Percentiles rank a stretch among this genome's conserved stretches.
Evolutionary conservation across 2,329 filamentous ascomycete species (phyloP).

Genomic region (Cryphonectria radicalis): DNA sequence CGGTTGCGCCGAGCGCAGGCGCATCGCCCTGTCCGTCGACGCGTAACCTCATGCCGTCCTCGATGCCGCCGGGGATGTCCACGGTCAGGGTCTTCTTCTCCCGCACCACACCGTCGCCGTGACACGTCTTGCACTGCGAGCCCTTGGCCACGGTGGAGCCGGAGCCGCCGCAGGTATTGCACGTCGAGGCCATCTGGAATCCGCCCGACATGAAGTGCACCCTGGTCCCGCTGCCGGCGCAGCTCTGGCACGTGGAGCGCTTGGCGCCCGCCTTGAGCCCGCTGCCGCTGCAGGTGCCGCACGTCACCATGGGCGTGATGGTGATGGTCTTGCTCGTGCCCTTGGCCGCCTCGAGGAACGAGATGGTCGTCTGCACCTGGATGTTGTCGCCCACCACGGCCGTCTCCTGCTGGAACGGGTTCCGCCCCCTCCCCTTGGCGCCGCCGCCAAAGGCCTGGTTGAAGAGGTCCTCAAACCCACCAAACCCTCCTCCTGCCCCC

Average conservation of each 20-base stretch:
- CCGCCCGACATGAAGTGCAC: constrained; percentile 90
- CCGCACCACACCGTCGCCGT: constrained; percentile 81
- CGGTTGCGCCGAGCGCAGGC: constrained; percentile 72
- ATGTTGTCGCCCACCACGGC: constrained; percentile 89
- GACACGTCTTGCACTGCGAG: constrained; percentile 78
- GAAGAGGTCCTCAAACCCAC: constrained; percentile 85
- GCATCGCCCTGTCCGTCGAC: constrained; percentile 88
- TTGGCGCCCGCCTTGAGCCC: constrained; percentile 83
- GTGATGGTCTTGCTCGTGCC: constrained; percentile 86
- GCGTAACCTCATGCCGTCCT: constrained; percentile 92
- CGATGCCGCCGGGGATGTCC: constrained; percentile 93
- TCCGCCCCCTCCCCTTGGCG: constrained; percentile 55
- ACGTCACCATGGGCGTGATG: constrained; percentile 80
- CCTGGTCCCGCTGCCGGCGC: constrained; percentile 83
- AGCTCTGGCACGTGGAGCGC: constrained; percentile 74
- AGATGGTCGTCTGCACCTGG: constrained; percentile 89
- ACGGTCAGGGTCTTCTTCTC: constrained; percentile 83
- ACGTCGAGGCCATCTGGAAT: constrained; percentile 95
- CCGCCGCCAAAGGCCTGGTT: constrained; percentile 74
- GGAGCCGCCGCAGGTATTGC: constrained; percentile 77
- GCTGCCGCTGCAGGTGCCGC: constrained; percentile 80
- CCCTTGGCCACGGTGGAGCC: constrained; percentile 78
- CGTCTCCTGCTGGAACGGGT: constrained; percentile 77
- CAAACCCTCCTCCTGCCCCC: constrained; percentile 25
- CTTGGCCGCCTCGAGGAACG: constrained; percentile 95